phyloP scores from a whole-genome alignment of 2,329 filamentous ascomycete species.

The Dactylonectria estremocensis region DNA sequence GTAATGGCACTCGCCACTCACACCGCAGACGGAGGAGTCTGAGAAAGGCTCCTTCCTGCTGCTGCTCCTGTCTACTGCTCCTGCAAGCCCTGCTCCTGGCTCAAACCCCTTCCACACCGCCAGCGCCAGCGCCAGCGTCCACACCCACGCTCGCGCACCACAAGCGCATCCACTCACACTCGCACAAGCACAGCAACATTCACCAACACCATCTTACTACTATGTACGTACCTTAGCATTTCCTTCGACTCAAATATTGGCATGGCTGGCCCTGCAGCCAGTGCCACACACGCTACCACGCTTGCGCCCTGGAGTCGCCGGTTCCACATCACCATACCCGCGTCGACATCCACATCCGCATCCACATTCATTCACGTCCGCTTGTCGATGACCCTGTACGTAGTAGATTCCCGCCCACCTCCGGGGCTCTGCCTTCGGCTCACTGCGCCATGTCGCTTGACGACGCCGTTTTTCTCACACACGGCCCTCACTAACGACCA shows the following conservation, averaged over 20 bases:
- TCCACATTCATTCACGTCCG: slow-evolving; percentile 18
- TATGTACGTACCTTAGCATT: slow-evolving; percentile 16
- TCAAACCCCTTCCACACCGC: slow-evolving; percentile 14
- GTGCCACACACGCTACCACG: slow-evolving; percentile 26
- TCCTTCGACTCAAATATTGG: slow-evolving; percentile 19
- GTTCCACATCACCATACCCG: slow-evolving; percentile 21
- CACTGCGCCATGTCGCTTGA: slow-evolving; percentile 43
- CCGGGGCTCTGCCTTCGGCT: slow-evolving; percentile 23
- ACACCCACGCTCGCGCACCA: slow-evolving; percentile 22
- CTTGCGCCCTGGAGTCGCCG: slow-evolving; percentile 30
- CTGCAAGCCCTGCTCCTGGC: background rate
- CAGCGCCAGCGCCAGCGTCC: slow-evolving; percentile 25
- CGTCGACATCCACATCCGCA: slow-evolving; percentile 14
- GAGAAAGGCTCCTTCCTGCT: slow-evolving; percentile 14
- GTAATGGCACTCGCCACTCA: slow-evolving; percentile 24
- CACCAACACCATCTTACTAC: slow-evolving; percentile 31
- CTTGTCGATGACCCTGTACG: slow-evolving; percentile 29
- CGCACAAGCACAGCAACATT: slow-evolving; percentile 14
- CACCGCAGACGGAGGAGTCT: slow-evolving; percentile 9
- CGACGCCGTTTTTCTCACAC: slow-evolving; percentile 27
- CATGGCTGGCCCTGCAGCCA: slow-evolving; percentile 33
- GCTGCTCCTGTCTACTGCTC: background rate
- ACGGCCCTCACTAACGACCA: background rate
- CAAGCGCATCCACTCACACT: slow-evolving; percentile 23
- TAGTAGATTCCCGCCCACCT: slow-evolving; percentile 30